Conservation (phyloP, 306 rosid genomes). For the Corylus avellana region DNA sequence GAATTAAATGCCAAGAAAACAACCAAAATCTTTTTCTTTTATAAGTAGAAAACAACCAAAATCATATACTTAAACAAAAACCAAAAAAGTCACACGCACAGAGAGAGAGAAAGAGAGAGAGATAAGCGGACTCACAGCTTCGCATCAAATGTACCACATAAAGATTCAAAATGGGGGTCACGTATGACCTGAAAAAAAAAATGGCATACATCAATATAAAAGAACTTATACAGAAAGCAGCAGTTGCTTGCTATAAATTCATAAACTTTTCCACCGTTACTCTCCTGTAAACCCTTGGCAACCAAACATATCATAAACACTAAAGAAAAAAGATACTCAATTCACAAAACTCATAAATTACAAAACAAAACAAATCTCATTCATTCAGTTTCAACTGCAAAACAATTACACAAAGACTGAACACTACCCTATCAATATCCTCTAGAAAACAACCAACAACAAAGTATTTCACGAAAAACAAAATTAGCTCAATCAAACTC, state of each 20-base stretch:
- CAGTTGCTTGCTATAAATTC: not conserved
- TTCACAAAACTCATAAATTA: not conserved
- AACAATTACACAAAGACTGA: not conserved
- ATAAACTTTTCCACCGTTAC: not conserved
- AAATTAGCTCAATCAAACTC: slow-evolving; percentile 8
- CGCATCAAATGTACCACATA: slow-evolving; percentile 56
- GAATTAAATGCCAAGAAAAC: not conserved
- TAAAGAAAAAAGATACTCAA: not conserved
- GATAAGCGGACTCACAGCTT: slow-evolving; percentile 54
- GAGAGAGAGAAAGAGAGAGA: not conserved
- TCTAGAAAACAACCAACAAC: not conserved
- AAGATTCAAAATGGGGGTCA: slow-evolving; percentile 86
- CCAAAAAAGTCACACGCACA: not conserved
- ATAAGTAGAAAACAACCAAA: not conserved
- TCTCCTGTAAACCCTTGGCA: not conserved
- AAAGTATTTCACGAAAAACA: not conserved
- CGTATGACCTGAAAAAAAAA: slow-evolving; percentile 56
- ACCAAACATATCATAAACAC: not conserved
- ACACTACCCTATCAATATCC: not conserved
- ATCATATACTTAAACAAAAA: not conserved
- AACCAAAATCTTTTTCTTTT: not conserved
- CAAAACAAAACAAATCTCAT: not conserved
- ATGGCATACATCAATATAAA: slow-evolving; percentile 1
- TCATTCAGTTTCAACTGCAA: not conserved
- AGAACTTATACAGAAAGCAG: not conserved